These are phyloP conservation scores for Kwoniella sp. DNA, from an alignment of 768 basidiomycete genomes.

Conservation along the genomic window DNA sequence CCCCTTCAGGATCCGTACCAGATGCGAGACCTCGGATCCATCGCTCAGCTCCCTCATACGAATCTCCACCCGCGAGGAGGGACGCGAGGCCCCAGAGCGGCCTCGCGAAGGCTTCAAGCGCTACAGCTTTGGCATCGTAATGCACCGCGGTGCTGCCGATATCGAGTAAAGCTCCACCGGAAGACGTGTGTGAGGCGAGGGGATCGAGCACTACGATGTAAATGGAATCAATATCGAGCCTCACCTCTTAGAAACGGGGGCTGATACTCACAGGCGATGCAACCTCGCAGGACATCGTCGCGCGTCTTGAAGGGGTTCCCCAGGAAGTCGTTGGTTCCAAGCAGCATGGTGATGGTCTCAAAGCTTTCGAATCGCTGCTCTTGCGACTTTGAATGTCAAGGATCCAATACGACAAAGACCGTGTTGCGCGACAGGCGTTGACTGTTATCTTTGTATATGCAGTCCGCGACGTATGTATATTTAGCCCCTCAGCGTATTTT, in stretches of 20 bases:
- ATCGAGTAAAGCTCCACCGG: constrained; percentile 71
- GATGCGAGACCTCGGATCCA: constrained; percentile 70
- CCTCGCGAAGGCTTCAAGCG: constrained; percentile 74
- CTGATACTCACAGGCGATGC: constrained; percentile 54
- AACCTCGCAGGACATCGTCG: constrained; percentile 64
- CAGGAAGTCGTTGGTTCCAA: constrained; percentile 45
- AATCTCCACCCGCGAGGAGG: constrained; percentile 67
- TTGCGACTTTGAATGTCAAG: no score
- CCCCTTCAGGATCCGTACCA: constrained; percentile 68
- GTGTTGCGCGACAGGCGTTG: no score
- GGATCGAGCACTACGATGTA: constrained; percentile 64
- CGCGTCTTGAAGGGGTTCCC: constrained; percentile 67
- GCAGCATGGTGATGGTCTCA: constrained; percentile 33
- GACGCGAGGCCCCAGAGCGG: constrained; percentile 76
- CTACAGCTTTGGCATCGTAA: constrained; percentile 68
- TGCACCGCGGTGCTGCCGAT: constrained; percentile 70
- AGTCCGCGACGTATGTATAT: background rate
- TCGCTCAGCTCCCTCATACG: constrained; percentile 64
- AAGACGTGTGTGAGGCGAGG: constrained; percentile 69
- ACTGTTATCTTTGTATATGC: background rate
- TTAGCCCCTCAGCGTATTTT: no score
- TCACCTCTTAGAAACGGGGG: background rate
- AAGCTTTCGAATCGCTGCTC: no score
- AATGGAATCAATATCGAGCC: background rate
- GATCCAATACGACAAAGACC: no score